Conservation (phyloP, 768 basidiomycete genomes). For the Crucibulum laeve region DNA sequence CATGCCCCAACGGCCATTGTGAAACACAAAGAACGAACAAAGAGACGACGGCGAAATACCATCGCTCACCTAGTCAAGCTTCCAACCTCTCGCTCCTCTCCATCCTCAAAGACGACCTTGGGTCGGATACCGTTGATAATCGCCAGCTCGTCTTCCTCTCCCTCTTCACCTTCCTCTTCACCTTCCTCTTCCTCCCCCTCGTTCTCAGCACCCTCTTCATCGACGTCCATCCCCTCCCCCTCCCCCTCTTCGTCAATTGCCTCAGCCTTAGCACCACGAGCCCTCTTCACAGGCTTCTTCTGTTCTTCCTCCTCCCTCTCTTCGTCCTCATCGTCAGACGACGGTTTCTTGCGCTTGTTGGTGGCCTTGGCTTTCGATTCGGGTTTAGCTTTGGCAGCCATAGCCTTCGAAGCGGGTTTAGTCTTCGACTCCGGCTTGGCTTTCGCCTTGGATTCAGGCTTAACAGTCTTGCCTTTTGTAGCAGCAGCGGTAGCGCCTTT, state of each 20-base stretch:
- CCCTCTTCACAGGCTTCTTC: neutral
- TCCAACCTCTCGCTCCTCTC: constrained; percentile 25
- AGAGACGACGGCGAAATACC: neutral
- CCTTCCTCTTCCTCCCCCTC: neutral
- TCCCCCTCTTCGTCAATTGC: constrained; percentile 1
- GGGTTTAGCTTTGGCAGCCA: constrained; percentile 7
- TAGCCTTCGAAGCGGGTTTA: constrained; percentile 2
- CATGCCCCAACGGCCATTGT: too few species aligned
- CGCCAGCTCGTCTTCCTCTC: constrained; percentile 23
- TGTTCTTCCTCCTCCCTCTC: constrained; percentile 12
- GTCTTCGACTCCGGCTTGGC: constrained; percentile 4
- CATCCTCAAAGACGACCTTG: constrained; percentile 26
- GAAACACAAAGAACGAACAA: neutral
- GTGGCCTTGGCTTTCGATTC: constrained; percentile 11
- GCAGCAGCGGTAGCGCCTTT: constrained; percentile 8
- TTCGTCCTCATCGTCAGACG: constrained; percentile 10
- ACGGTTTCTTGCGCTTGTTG: constrained; percentile 17
- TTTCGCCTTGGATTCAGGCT: constrained; percentile 9
- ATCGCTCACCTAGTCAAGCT: constrained; percentile 21
- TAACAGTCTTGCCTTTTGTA: neutral
- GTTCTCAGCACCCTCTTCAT: constrained; percentile 1
- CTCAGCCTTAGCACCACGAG: neutral
- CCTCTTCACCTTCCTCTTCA: neutral
- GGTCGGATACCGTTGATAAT: constrained; percentile 34
- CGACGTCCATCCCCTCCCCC: constrained; percentile 10